These are phyloP conservation scores for Huntiella bhutanensis DNA, from an alignment of 2,329 filamentous ascomycete genomes.

Conservation along the genomic window DNA sequence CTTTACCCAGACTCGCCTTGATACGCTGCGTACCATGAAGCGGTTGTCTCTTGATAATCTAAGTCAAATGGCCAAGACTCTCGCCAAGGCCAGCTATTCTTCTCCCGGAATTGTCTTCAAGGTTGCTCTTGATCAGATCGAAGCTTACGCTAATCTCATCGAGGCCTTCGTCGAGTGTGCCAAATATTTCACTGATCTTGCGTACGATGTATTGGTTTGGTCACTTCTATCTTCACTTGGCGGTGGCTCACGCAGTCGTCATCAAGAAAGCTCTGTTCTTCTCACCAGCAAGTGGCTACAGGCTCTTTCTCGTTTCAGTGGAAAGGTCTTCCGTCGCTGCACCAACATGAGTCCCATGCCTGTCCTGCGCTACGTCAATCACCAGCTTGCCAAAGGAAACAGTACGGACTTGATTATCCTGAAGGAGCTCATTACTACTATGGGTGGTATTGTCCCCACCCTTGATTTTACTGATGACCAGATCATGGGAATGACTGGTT, in stretches of 20 bases:
- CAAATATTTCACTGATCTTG: conserved; percentile 79
- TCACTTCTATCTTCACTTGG: conserved; percentile 59
- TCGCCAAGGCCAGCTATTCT: conserved; percentile 82
- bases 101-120: conserved; percentile 84
- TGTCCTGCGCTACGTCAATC: conserved; percentile 73
- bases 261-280: conserved; percentile 41
- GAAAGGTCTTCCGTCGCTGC: conserved; percentile 76
- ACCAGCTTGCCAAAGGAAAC: conserved; percentile 65
- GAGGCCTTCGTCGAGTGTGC: conserved; percentile 89
- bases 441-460: conserved; percentile 83
- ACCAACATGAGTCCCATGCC: conserved; percentile 66
- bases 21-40: conserved; percentile 75
- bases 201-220: conserved; percentile 88
- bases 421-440: conserved; percentile 73
- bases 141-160: conserved; percentile 87
- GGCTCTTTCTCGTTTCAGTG: conserved; percentile 76
- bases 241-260: conserved; percentile 42
- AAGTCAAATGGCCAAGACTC: conserved; percentile 62
- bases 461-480: conserved; percentile 78
- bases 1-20: conserved; percentile 55
- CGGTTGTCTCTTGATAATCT: conserved; percentile 77
- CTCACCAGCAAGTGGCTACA: conserved; percentile 85
- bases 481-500: conserved; percentile 73
- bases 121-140: conserved; percentile 74
- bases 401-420: conserved; percentile 82